Percentiles rank a stretch among this genome's conserved stretches.
Evolutionary conservation across 331 rosid species (phyloP).

Genomic region (Malus hybrid): DNA sequence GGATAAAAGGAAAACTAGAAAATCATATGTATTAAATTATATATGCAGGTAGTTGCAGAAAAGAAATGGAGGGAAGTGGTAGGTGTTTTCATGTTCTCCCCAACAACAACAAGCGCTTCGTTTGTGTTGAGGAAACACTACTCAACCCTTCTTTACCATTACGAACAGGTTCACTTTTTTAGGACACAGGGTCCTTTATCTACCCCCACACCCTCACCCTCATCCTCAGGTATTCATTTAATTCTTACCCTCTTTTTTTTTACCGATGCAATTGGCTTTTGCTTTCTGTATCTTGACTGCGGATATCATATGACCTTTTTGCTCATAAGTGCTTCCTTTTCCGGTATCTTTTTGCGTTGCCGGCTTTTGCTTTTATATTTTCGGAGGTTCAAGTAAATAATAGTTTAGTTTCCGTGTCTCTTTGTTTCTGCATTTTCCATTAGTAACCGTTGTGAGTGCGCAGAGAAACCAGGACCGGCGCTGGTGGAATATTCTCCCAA

Average conservation of each 20-base stretch:
- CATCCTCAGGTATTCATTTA: conserved; percentile 23
- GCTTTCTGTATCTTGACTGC: background rate
- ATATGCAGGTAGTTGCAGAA: conserved; percentile 70
- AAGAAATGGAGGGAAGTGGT: conserved; percentile 99
- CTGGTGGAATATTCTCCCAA: conserved; percentile 68
- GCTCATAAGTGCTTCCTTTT: background rate
- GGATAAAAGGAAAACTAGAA: background rate
- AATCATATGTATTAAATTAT: background rate
- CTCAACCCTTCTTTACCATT: conserved; percentile 69
- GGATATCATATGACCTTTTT: background rate
- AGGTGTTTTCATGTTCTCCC: conserved; percentile 60
- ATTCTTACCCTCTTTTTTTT: background rate
- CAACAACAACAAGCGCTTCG: conserved; percentile 93
- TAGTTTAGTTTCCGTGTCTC: background rate
- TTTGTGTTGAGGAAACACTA: conserved; percentile 86
- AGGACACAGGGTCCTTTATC: conserved; percentile 52
- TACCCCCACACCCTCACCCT: conserved; percentile 7
- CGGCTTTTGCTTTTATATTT: background rate
- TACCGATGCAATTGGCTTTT: background rate
- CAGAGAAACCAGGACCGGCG: conserved; percentile 61
- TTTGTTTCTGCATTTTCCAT: background rate
- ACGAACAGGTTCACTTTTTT: conserved; percentile 81
- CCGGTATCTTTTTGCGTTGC: background rate
- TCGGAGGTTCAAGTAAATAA: background rate
- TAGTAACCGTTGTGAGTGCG: background rate